phyloP scores from a whole-genome alignment of 495 filamentous ascomycete genomes.

The Penicillium chermesinum region DNA sequence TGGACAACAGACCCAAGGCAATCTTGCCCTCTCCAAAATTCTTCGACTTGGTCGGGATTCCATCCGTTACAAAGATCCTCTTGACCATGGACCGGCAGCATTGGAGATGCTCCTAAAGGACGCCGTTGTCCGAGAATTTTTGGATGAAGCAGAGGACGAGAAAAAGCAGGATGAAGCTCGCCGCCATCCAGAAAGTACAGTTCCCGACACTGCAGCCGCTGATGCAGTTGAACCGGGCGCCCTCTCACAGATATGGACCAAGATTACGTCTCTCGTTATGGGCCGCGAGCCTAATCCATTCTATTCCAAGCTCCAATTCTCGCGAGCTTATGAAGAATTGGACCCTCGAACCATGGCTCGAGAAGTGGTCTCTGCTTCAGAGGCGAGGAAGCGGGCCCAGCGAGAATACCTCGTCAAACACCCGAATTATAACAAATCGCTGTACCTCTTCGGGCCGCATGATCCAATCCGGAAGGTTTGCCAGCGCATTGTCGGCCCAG shows the following conservation, averaged over 20 bases:
- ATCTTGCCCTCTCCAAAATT: conserved; percentile 81
- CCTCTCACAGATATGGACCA: conserved; percentile 54
- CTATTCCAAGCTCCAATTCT: conserved; percentile 75
- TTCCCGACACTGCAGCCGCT: conserved; percentile 20
- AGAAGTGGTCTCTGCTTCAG: conserved; percentile 78
- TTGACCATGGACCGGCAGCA: conserved; percentile 82
- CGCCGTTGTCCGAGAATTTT: conserved; percentile 87
- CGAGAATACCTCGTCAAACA: conserved; percentile 83
- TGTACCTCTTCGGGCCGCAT: conserved; percentile 77
- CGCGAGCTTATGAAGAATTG: conserved; percentile 65
- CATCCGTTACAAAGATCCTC: conserved; percentile 65
- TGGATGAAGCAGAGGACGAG: conserved; percentile 58
- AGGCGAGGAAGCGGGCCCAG: conserved; percentile 78
- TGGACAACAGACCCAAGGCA: conserved; percentile 57
- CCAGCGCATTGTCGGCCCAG: conserved; percentile 87
- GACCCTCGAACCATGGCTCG: conserved; percentile 83
- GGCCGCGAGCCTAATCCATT: conserved; percentile 88
- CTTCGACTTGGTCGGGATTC: conserved; percentile 69
- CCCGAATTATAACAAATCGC: conserved; percentile 85
- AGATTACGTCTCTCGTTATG: conserved; percentile 45
- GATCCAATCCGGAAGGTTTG: conserved; percentile 77
- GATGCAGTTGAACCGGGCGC: conserved; percentile 46
- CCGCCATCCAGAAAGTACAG: conserved; percentile 7
- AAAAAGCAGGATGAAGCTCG: conserved; percentile 24
- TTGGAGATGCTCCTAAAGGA: conserved; percentile 96